These are phyloP conservation scores for Fusarium anguioides DNA, from an alignment of 2,329 filamentous ascomycete genomes.

Conservation along the genomic window DNA sequence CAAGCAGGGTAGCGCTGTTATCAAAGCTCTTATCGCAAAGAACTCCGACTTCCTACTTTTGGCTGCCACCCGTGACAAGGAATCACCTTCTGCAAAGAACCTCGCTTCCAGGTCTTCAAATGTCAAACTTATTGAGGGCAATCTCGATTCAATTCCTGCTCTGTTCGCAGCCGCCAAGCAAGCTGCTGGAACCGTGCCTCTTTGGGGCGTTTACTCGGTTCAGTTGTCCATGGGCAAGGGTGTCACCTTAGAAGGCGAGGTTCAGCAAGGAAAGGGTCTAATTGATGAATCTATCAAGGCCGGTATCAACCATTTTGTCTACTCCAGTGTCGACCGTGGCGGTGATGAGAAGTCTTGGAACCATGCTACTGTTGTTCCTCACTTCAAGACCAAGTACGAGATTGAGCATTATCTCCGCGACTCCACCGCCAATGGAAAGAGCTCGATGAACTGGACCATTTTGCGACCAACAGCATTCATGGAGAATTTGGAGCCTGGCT, in stretches of 20 bases:
- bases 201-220: conserved; percentile 32
- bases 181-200: conserved; percentile 17
- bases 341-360: conserved; percentile 42
- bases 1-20: conserved; percentile 28
- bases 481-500: no score
- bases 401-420: no score
- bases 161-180: conserved; percentile 6
- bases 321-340: conserved; percentile 43
- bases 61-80: conserved; percentile 20
- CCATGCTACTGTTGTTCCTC: background rate
- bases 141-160: conserved; percentile 14
- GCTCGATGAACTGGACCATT: no score
- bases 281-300: conserved; percentile 15
- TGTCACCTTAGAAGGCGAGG: conserved; percentile 14
- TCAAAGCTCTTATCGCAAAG: background rate
- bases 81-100: conserved; percentile 5
- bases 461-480: no score
- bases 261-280: conserved; percentile 27
- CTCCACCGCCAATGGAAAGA: no score
- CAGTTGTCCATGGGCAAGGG: conserved; percentile 32
- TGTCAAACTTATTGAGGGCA: conserved; percentile 18
- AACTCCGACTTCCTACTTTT: no score
- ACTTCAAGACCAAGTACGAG: no score
- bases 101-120: conserved; percentile 1
- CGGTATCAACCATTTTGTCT: conserved; percentile 44